Conservation (phyloP, 768 basidiomycete genomes). For the Cystofilobasidium ferigula region DNA sequence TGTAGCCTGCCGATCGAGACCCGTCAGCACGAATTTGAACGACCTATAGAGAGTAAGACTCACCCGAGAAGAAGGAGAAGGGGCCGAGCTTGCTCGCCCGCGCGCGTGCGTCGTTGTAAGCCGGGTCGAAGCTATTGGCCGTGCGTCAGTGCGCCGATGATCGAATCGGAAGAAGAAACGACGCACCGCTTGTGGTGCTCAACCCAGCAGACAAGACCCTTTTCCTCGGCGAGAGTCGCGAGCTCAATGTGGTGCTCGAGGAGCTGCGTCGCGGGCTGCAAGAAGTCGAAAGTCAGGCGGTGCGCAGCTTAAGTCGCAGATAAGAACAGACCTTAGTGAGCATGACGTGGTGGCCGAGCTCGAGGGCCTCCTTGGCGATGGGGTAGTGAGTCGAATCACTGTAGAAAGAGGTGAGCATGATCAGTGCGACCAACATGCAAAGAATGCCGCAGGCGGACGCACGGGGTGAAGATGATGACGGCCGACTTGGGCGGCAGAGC, state of each 20-base stretch:
- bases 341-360: constrained; percentile 63
- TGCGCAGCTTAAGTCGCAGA: not conserved
- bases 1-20: constrained; percentile 49
- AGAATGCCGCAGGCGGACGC: not conserved
- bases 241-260: constrained; percentile 71
- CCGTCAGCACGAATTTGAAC: too few species aligned
- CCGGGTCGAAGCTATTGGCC: constrained; percentile 69
- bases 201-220: constrained; percentile 80
- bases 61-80: constrained; percentile 10
- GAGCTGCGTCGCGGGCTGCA: constrained; percentile 76
- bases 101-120: constrained; percentile 65
- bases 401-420: constrained; percentile 36
- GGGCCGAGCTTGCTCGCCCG: constrained; percentile 36
- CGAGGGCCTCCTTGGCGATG: constrained; percentile 72
- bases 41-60: not conserved
- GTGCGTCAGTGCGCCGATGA: constrained; percentile 33
- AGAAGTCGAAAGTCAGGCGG: too few species aligned
- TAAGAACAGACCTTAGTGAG: too few species aligned
- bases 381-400: constrained; percentile 77
- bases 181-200: constrained; percentile 91
- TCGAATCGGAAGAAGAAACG: constrained; percentile 43
- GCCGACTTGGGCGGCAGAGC: constrained; percentile 4
- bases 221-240: constrained; percentile 61
- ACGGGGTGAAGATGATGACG: constrained; percentile 59
- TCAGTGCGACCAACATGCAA: not conserved